phyloP scores from a whole-genome alignment of 768 basidiomycete species.

The Mycena galopus region DNA sequence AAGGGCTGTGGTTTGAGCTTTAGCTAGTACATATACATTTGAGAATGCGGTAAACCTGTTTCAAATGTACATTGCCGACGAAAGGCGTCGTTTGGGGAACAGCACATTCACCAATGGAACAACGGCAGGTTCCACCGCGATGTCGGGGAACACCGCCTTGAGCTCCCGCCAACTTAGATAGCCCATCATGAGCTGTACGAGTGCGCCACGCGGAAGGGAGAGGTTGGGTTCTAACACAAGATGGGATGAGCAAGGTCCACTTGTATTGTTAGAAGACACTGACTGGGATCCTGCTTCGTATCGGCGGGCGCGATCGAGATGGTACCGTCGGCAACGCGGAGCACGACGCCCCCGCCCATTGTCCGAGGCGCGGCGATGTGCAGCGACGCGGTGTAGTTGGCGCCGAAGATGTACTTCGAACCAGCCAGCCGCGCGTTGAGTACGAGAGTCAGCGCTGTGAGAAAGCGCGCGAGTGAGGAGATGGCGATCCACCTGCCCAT shows the following conservation, averaged over 20 bases:
- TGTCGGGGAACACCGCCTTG: not conserved
- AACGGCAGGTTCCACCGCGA: conserved; percentile 1
- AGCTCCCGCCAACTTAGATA: conserved; percentile 12
- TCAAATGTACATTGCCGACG: not conserved
- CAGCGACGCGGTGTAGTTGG: conserved; percentile 4
- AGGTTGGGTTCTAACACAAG: not conserved
- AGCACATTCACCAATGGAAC: conserved; percentile 22
- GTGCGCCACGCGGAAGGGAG: conserved; percentile 2
- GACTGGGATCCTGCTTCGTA: not conserved
- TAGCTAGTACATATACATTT: no score
- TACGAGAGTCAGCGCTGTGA: no score
- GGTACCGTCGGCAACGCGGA: no score
- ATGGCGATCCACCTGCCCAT: not conserved
- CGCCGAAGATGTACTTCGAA: not conserved
- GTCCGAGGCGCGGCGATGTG: conserved; percentile 6
- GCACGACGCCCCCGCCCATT: conserved; percentile 1
- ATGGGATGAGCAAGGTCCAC: not conserved
- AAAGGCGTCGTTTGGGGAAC: conserved; percentile 5
- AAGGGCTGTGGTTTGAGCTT: no score
- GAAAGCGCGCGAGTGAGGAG: not conserved
- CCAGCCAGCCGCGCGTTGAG: conserved; percentile 2
- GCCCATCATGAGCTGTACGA: conserved; percentile 19
- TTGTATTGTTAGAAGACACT: not conserved
- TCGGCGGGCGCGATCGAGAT: not conserved
- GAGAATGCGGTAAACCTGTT: no score